Base-by-base conservation (phyloP, 441 rosid genomes). In the Erodium moschatum region DNA sequence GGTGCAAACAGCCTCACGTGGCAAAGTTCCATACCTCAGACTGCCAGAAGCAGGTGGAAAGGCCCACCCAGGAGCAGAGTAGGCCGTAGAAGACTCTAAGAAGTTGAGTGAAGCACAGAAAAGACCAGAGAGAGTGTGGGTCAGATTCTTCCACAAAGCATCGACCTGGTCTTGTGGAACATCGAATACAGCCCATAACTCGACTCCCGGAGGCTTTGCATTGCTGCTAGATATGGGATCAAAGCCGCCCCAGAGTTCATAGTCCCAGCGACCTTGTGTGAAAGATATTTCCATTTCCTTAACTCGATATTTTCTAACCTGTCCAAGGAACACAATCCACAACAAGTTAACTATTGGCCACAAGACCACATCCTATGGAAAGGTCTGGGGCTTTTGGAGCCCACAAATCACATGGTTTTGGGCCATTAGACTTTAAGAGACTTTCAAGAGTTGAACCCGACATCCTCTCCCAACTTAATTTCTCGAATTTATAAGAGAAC, bases 1-100 rank as follows among this genome's bases (percentile, higher is more conserved):
- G 1, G 99, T 94, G 80, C 97, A 94, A 68, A 91, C 92, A 77
- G 97, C 97, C 82, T 94, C 99, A 67, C 97, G 97, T 6, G 97
- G 99, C 86, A 94, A 70, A 56, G 85, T 78, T 61, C 99, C 97
- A 75, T 94, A 87, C 76, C 97, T 83, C 80, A 91, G 62, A 66
- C 83, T 84, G 58, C 89, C 90, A 31, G 83, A 70, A 61, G 84
- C 84, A 11, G 78, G 82, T 64, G 80, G 81, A 64, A 94, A 91
- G 67, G 91, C 86, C 97, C 92, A 89, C 61, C 83, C 73, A 31
- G 97, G 97, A 67, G 92, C 80, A 8, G 96, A 84, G 83, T 86
- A 91, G 13, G 90, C 73, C n/a, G 97, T 71, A 33, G 94, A 84
- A 12, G 97, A 91, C 73, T 91, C 96, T 2, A 94, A 86, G 71